Evolutionary conservation across 176 grass and related monocot genomes (phyloP).

Genomic region (Melocanna baccifera): DNA sequence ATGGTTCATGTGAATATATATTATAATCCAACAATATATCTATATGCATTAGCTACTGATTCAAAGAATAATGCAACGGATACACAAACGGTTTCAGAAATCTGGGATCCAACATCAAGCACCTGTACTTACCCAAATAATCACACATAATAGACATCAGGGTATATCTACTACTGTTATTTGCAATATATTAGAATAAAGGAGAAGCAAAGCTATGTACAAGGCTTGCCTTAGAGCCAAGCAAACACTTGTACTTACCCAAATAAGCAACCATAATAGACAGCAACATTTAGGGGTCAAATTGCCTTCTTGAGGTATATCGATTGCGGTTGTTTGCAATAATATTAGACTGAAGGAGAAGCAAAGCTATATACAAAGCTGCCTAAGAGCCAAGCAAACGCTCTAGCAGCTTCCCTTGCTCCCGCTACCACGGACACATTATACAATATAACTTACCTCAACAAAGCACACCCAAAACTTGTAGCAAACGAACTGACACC

Average conservation of each 20-base stretch:
- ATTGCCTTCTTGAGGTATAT: conserved; percentile 2
- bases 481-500: conserved; percentile 2
- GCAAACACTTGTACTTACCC: not conserved
- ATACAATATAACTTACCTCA: conserved; percentile 30
- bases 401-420: not conserved
- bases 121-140: not conserved
- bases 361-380: conserved; percentile 36
- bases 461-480: conserved; percentile 42
- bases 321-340: not conserved
- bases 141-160: not conserved
- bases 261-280: not conserved
- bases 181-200: not conserved
- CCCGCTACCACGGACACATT: not conserved
- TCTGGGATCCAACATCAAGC: too few species aligned
- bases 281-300: not conserved
- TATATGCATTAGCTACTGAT: too few species aligned
- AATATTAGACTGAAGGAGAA: not conserved
- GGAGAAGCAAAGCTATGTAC: conserved; percentile 32
- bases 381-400: not conserved
- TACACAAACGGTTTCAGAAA: too few species aligned
- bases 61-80: too few species aligned
- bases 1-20: too few species aligned
- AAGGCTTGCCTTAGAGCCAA: not conserved
- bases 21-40: too few species aligned
- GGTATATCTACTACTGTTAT: not conserved